Evolutionary conservation across 768 basidiomycete species (phyloP).

Genomic region (Imleria badia): DNA sequence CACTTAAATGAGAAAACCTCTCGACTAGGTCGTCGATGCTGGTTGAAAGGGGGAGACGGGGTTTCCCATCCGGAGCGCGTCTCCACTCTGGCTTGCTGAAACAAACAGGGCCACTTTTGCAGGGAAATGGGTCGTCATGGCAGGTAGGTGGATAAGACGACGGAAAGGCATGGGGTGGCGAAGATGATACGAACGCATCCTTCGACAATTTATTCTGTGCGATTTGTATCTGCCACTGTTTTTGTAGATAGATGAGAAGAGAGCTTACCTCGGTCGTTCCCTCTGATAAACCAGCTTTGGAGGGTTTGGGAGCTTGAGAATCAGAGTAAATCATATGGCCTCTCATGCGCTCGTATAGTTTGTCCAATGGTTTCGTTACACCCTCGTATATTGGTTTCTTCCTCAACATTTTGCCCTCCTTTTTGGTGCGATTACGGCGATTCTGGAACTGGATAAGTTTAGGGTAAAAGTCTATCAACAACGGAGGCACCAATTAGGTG

Average conservation of each 20-base stretch:
- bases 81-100: conserved; percentile 10
- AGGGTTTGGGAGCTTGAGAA: neutral
- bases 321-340: neutral
- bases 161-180: conserved; percentile 19
- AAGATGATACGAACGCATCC: neutral
- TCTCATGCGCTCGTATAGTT: neutral
- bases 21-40: conserved; percentile 7
- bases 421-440: conserved; percentile 10
- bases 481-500: fast-evolving
- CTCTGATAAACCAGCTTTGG: neutral
- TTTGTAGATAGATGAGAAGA: too few species aligned
- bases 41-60: neutral
- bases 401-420: neutral
- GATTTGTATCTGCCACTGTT: neutral
- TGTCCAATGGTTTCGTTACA: neutral
- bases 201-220: neutral
- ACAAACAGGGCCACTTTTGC: neutral
- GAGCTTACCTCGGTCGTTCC: neutral
- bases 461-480: neutral
- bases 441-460: conserved; percentile 19
- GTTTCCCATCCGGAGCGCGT: neutral
- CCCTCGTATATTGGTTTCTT: neutral
- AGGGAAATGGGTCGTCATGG: conserved; percentile 18
- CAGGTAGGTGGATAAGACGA: conserved; percentile 15
- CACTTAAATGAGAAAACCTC: conserved; percentile 16